Percentiles rank a stretch among this genome's conserved stretches.
These are phyloP conservation scores for Amanita brunnescens DNA, from an alignment of 768 basidiomycete genomes.

Conservation along the genomic window DNA sequence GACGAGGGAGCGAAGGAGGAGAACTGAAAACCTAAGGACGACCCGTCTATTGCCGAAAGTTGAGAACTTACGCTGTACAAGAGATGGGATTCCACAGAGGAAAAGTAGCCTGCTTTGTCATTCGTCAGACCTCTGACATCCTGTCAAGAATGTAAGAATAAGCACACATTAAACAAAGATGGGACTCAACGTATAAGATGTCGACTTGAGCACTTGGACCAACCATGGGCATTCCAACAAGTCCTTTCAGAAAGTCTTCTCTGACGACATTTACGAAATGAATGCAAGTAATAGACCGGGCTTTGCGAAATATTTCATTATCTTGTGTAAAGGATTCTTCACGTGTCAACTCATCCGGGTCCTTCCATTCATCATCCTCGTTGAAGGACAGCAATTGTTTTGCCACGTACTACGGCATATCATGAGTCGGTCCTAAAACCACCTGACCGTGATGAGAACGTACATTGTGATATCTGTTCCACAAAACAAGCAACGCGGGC, in stretches of 20 bases:
- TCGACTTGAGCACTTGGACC: no score
- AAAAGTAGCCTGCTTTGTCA: conserved; percentile 10
- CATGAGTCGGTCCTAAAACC: neutral
- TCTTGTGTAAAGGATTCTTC: conserved; percentile 13
- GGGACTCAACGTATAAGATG: no score
- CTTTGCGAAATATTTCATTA: conserved; percentile 18
- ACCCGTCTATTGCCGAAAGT: neutral
- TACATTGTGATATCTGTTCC: no score
- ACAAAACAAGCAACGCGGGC: no score
- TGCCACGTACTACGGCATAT: conserved; percentile 12
- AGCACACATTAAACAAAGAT: no score
- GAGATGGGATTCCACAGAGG: conserved; percentile 12
- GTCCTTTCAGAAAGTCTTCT: conserved; percentile 19
- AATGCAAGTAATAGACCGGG: no score
- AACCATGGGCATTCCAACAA: conserved; percentile 16
- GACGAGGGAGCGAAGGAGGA: no score
- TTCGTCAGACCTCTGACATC: conserved; percentile 7
- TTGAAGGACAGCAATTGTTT: no score
- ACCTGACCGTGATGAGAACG: neutral
- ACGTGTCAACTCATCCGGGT: conserved; percentile 5
- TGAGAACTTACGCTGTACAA: conserved; percentile 11
- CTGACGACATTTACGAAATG: no score
- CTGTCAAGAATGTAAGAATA: no score
- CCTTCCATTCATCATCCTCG: conserved; percentile 15
- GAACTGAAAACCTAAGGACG: neutral